Percentiles rank a stretch among this genome's conserved stretches.
Conservation (phyloP, 352 stramenopile species). For the Pseudoperonospora humuli region DNA sequence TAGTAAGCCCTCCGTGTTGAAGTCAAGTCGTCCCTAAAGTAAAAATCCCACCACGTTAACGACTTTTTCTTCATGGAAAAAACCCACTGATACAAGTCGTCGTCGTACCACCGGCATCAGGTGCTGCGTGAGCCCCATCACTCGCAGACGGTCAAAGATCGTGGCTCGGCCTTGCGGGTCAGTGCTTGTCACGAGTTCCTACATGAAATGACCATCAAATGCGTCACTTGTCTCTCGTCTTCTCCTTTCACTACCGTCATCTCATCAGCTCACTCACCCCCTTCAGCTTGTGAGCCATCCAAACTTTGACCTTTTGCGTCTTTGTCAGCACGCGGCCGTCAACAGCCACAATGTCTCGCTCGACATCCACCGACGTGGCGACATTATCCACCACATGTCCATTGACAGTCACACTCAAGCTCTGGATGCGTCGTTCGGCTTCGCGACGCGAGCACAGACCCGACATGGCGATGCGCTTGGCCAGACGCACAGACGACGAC, state of each 20-base stretch:
- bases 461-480: constrained; percentile 78
- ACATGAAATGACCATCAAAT: neutral
- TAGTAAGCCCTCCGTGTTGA: constrained; percentile 87
- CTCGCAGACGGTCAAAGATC: constrained; percentile 81
- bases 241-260: neutral
- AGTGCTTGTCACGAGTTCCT: constrained; percentile 73
- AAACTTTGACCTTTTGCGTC: constrained; percentile 51
- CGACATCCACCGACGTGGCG: constrained; percentile 44
- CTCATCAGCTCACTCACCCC: no score
- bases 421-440: constrained; percentile 73
- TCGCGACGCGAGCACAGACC: constrained; percentile 77
- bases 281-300: constrained; percentile 83
- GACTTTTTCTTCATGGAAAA: no score
- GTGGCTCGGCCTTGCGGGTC: constrained; percentile 77
- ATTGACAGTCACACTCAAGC: constrained; percentile 71
- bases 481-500: constrained; percentile 37
- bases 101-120: constrained; percentile 81
- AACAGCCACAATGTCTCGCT: constrained; percentile 48
- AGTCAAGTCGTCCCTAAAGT: constrained; percentile 81
- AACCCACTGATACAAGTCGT: neutral
- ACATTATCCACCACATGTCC: constrained; percentile 50
- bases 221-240: no score
- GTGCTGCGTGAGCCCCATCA: constrained; percentile 75
- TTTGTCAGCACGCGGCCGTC: constrained; percentile 38
- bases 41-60: neutral